Evolutionary conservation across 2,329 filamentous ascomycete species (phyloP).

Genomic region (Phoma sp.): DNA sequence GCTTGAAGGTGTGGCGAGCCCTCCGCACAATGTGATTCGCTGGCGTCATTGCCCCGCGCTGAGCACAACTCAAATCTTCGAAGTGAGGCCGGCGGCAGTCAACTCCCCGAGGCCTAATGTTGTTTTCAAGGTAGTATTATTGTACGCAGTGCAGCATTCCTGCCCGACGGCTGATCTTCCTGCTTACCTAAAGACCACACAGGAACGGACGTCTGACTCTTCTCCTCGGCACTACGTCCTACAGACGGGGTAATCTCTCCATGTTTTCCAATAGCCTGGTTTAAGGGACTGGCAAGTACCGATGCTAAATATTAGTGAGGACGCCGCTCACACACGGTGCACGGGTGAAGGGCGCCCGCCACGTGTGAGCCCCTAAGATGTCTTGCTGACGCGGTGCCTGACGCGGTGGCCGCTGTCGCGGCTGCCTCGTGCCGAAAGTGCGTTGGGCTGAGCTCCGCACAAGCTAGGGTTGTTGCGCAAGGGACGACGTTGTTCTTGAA

Average conservation of each 20-base stretch:
- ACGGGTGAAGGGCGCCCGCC: neutral
- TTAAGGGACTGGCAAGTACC: neutral
- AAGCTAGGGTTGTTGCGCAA: neutral
- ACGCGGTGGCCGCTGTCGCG: constrained; percentile 1
- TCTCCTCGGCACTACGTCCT: neutral
- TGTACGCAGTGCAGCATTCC: neutral
- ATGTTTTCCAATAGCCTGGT: neutral
- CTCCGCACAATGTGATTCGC: constrained; percentile 24
- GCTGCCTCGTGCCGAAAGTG: neutral
- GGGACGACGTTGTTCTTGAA: constrained; percentile 10
- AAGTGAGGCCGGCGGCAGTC: constrained; percentile 5
- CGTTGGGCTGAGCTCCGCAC: neutral
- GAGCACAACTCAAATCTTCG: neutral
- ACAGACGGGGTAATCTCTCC: neutral
- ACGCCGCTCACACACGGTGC: constrained; percentile 1
- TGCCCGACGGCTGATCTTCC: neutral
- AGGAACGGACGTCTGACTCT: neutral
- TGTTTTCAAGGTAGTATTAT: neutral
- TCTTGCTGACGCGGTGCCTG: no score
- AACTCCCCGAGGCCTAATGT: neutral
- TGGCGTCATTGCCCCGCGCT: neutral
- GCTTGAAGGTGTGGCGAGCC: constrained; percentile 23
- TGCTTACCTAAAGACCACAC: neutral
- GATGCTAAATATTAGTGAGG: constrained; percentile 1
- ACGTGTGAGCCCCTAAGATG: constrained; percentile 3